Evolutionary conservation across 106 monocot species (phyloP).

Genomic region (Agapanthus africanus): DNA sequence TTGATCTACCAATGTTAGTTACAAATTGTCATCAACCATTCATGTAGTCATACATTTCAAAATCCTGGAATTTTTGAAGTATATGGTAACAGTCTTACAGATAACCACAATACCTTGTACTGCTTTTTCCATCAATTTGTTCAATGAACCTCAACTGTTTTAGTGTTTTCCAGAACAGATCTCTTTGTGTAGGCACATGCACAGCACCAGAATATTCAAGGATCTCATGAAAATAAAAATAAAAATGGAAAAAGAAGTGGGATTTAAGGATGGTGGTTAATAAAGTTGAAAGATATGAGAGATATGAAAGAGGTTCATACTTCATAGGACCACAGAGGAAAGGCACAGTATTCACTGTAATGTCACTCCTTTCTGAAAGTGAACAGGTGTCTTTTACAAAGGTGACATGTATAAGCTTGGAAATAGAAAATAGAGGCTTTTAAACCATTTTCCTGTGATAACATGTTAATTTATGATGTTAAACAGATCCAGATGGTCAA

Average conservation of each 20-base stretch:
- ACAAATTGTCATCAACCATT: constrained; percentile 2
- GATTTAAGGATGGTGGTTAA: background rate
- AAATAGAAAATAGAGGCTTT: too few relatives aligned
- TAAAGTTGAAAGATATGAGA: constrained; percentile 3
- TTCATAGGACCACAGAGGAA: background rate
- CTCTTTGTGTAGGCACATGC: background rate
- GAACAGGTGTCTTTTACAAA: too few relatives aligned
- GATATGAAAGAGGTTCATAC: constrained; percentile 1
- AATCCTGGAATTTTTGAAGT: background rate
- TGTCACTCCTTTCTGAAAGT: background rate
- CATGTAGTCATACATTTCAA: background rate
- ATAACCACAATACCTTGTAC: background rate
- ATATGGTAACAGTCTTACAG: background rate
- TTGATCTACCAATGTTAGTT: background rate
- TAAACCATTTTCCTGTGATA: too few relatives aligned
- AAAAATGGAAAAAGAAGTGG: background rate
- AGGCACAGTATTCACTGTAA: background rate
- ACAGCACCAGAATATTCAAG: background rate
- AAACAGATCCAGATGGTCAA: too few relatives aligned
- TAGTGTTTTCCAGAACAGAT: background rate
- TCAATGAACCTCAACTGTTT: background rate
- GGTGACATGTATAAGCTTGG: too few relatives aligned
- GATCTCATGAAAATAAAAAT: background rate
- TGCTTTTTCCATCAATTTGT: background rate
- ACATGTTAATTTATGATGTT: too few relatives aligned